These are phyloP conservation scores for Neolentinus lepideus DNA, from an alignment of 1,284 basidiomycete species.

Conservation along the genomic window DNA sequence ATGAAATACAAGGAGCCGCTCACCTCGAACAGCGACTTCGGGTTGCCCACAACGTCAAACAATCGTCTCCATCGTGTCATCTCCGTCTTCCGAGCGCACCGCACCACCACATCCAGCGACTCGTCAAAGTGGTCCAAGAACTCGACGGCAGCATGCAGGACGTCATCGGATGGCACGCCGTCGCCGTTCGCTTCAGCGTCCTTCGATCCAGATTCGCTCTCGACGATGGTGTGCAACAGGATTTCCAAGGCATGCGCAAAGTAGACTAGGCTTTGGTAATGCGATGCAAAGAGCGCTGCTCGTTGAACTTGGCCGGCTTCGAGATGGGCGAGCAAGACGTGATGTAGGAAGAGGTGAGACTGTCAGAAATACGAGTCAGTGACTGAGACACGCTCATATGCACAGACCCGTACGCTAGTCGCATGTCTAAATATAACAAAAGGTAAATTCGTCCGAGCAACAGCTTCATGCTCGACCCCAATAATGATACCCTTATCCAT, in stretches of 20 bases:
- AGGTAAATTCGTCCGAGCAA: conserved; percentile 70
- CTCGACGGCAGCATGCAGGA: conserved; percentile 71
- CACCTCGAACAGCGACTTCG: conserved; percentile 88
- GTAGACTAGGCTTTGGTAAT: conserved; percentile 87
- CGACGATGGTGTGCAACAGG: conserved; percentile 88
- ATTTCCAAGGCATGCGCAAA: conserved; percentile 95
- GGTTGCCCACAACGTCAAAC: conserved; percentile 88
- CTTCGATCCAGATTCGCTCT: conserved; percentile 55
- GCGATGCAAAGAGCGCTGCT: conserved; percentile 81
- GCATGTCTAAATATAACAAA: conserved; percentile 91
- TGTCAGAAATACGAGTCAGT: conserved; percentile 21
- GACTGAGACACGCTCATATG: background rate
- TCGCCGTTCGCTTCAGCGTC: conserved; percentile 14
- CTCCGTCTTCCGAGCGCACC: conserved; percentile 96
- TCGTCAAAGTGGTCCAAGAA: conserved; percentile 95
- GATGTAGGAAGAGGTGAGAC: conserved; percentile 94
- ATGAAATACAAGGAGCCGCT: conserved; percentile 7
- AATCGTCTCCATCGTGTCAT: conserved; percentile 85
- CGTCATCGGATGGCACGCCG: conserved; percentile 15
- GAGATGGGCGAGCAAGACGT: conserved; percentile 84
- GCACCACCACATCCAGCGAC: conserved; percentile 88
- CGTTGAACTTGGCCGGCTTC: conserved; percentile 63
- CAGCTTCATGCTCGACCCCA: conserved; percentile 87
- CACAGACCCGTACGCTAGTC: conserved; percentile 63
- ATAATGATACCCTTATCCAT: conserved; percentile 99